Conservation (phyloP, 2,329 filamentous ascomycete genomes). For the Pyrenophora teres region DNA sequence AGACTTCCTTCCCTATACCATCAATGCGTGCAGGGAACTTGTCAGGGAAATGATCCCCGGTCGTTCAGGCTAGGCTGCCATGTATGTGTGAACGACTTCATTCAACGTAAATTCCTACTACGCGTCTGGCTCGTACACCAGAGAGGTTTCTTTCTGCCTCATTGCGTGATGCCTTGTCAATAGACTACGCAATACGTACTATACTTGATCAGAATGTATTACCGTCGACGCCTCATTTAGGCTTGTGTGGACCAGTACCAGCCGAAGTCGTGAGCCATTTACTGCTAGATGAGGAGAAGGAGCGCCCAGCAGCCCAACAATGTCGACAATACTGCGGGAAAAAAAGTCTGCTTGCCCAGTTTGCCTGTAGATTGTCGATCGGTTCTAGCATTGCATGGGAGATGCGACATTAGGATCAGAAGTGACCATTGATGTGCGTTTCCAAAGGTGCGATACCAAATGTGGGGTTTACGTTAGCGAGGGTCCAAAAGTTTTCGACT, state of each 20-base stretch:
- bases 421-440: slow-evolving; percentile 17
- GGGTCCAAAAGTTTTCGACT: slow-evolving; percentile 29
- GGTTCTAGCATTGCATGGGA: slow-evolving; percentile 5
- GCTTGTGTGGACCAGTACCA: background rate
- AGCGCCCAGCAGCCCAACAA: slow-evolving; percentile 9
- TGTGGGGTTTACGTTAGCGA: slow-evolving; percentile 38
- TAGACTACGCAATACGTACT: too few relatives aligned
- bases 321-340: background rate
- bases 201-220: background rate
- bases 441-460: slow-evolving; percentile 21
- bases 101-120: background rate
- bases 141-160: too few relatives aligned
- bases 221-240: background rate
- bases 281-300: background rate
- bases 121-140: too few relatives aligned
- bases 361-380: slow-evolving; percentile 12
- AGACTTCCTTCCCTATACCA: slow-evolving; percentile 7
- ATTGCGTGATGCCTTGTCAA: too few relatives aligned
- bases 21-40: slow-evolving; percentile 7
- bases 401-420: slow-evolving; percentile 15
- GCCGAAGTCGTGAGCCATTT: background rate
- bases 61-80: slow-evolving; percentile 9
- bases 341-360: slow-evolving; percentile 17
- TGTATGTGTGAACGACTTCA: background rate
- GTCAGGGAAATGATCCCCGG: background rate